phyloP scores from a whole-genome alignment of 2,329 filamentous ascomycete species.

The Stemphylium vesicarium region DNA sequence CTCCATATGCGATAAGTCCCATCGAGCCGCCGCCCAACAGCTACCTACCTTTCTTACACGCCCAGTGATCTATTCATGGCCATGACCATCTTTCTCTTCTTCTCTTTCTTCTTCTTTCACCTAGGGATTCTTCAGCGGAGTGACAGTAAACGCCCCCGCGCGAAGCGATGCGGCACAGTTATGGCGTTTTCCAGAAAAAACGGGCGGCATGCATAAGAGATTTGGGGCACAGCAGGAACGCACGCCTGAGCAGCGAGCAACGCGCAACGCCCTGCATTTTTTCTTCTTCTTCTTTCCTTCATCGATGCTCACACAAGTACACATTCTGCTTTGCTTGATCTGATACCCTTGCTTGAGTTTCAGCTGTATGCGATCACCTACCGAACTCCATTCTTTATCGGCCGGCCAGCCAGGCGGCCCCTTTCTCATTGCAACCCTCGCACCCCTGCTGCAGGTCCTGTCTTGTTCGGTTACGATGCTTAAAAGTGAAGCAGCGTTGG shows the following conservation, averaged over 20 bases:
- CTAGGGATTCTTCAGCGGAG: slow-evolving; percentile 1
- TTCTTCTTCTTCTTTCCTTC: no score
- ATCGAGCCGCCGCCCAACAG: slow-evolving; percentile 34
- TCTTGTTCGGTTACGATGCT: background rate
- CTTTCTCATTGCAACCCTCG: background rate
- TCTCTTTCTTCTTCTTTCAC: background rate
- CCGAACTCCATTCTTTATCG: background rate
- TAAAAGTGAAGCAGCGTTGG: no score
- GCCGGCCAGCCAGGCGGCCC: background rate
- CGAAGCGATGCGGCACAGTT: slow-evolving; percentile 7
- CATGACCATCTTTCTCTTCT: background rate
- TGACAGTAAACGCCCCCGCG: background rate
- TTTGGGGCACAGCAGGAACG: slow-evolving; percentile 4
- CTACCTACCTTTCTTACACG: slow-evolving; percentile 43
- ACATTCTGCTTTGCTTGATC: slow-evolving; percentile 6
- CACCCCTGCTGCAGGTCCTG: background rate
- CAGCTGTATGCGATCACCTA: background rate
- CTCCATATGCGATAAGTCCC: slow-evolving; percentile 47
- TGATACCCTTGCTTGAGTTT: slow-evolving; percentile 19
- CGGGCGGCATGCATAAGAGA: slow-evolving; percentile 7
- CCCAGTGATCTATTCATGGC: slow-evolving; percentile 9
- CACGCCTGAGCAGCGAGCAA: background rate
- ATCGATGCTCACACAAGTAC: background rate
- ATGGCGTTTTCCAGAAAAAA: slow-evolving; percentile 7
- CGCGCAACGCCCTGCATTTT: background rate